A percentile compares a stretch with the other conserved stretches of the same genome.
phyloP scores from a whole-genome alignment of 805 yeast species.

The Saturnispora halmiae region DNA sequence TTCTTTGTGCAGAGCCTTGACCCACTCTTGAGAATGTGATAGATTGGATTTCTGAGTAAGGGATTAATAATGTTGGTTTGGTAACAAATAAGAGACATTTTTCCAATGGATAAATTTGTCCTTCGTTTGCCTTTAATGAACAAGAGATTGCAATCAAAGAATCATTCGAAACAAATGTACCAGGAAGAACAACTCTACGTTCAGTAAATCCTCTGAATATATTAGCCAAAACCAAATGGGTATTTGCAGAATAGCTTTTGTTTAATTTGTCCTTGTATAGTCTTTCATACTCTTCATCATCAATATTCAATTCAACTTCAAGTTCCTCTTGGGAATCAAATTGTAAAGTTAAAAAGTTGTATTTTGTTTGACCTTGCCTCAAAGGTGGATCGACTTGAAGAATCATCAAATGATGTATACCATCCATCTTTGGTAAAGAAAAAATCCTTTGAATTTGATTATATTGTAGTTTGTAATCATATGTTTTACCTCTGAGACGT shows the following conservation, averaged over 20 bases:
- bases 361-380: slow-evolving; percentile 96
- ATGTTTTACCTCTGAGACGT: slow-evolving; percentile 92
- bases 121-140: slow-evolving; percentile 91
- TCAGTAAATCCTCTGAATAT: slow-evolving; percentile 86
- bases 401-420: slow-evolving; percentile 76
- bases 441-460: slow-evolving; percentile 84
- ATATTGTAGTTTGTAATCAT: slow-evolving; percentile 91
- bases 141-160: slow-evolving; percentile 83
- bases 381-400: slow-evolving; percentile 94
- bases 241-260: slow-evolving; percentile 63
- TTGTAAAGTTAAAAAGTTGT: slow-evolving; percentile 86
- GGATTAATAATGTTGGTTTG: slow-evolving; percentile 88
- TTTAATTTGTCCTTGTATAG: slow-evolving; percentile 68
- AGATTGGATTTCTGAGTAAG: slow-evolving; percentile 67
- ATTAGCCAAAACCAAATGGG: slow-evolving; percentile 80
- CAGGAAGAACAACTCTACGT: slow-evolving; percentile 76
- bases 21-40: slow-evolving; percentile 88
- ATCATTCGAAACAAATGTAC: slow-evolving; percentile 65
- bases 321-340: slow-evolving; percentile 84
- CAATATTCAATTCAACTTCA: slow-evolving; percentile 79
- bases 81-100: slow-evolving; percentile 85
- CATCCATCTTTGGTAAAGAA: slow-evolving; percentile 91
- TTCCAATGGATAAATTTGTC: slow-evolving; percentile 87
- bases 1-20: slow-evolving; percentile 69
- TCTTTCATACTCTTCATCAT: slow-evolving; percentile 68